Base-by-base conservation (phyloP, 139 green algal species). In the Raphidocelis subcapitata region DNA sequence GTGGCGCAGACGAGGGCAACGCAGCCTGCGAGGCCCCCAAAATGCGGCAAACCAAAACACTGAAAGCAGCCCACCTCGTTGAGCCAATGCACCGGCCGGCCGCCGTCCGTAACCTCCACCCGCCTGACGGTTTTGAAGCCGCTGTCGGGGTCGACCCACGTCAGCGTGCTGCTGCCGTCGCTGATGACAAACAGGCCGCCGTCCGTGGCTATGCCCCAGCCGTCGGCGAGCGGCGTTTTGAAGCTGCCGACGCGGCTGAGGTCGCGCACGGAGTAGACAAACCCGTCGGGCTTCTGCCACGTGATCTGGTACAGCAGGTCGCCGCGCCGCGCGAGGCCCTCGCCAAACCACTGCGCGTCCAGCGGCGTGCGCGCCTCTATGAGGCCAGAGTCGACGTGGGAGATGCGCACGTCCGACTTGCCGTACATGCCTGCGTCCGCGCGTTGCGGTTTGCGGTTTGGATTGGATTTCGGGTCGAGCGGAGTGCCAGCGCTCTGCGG, bases 191-290 rank as follows among this genome's bases (percentile, higher is more conserved):
- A 78, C 33, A 72, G 51, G 1, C 52, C 73, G 29, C 85, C 83
- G 64, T 96, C 84, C 12, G 72, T 88, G 1, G 92, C 92, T 21
- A 93, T 73, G 28, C 93, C 93, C 92, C 92, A 97, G 28, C 93
- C 93, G 74, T 97, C 92, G 5, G n/a, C 70, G 32, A 97, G 82
- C 0, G 76, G 81, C 1, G 84, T 88, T 23, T 87, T 44, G 51
- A 82, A 75, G 3, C 41, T 55, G 21, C 78, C 81, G 14, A 82
- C 54, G 82, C 88, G 75, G n/a, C 80, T 21, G 5, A 89, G 74
- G 54, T 79, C 60, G 0, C 44, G 52, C n/a, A 74, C 29, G 15
- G 63, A 69, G 71, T 82, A 83, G 28, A 75, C 76, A 47, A 88
- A 86, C 28, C 67, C 70, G 14, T 64, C 1, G 55, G 65, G 29